phyloP scores from a whole-genome alignment of 1,284 basidiomycete genomes.

The Fomitopsis schrenkii region DNA sequence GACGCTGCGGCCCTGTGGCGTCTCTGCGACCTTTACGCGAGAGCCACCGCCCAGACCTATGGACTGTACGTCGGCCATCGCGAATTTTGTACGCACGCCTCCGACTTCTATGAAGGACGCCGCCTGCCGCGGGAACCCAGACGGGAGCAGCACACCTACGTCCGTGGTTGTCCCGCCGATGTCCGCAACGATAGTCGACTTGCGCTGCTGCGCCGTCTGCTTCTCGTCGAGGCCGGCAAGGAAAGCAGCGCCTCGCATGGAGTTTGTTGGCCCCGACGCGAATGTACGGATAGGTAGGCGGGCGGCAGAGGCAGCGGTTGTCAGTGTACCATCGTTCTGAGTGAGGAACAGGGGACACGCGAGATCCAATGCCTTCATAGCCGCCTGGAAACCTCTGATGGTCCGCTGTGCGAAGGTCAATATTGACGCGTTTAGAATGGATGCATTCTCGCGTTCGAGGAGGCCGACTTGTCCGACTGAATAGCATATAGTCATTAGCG shows the following conservation, averaged over 20 bases:
- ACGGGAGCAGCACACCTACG: conserved; percentile 46
- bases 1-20: conserved; percentile 24
- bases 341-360: conserved; percentile 53
- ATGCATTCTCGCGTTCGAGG: conserved; percentile 58
- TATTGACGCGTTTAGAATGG: conserved; percentile 59
- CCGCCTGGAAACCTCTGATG: conserved; percentile 46
- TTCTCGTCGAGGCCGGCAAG: conserved; percentile 40
- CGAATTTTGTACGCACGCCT: conserved; percentile 40
- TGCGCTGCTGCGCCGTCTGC: conserved; percentile 21
- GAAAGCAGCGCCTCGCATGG: conserved; percentile 57
- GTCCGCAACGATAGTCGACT: conserved; percentile 51
- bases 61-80: conserved; percentile 47
- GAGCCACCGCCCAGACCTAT: conserved; percentile 57
- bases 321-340: conserved; percentile 56
- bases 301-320: conserved; percentile 45
- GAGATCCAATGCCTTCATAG: conserved; percentile 41
- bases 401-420: conserved; percentile 46
- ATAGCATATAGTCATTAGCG: neutral
- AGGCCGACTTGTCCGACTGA: conserved; percentile 52
- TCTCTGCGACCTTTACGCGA: conserved; percentile 31
- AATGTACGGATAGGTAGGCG: conserved; percentile 60
- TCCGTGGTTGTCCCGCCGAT: conserved; percentile 57
- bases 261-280: conserved; percentile 57
- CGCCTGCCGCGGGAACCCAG: conserved; percentile 48
- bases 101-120: conserved; percentile 43